These are phyloP conservation scores for Pogostemon cablin DNA, from an alignment of 257 asterid species.

Conservation along the genomic window DNA sequence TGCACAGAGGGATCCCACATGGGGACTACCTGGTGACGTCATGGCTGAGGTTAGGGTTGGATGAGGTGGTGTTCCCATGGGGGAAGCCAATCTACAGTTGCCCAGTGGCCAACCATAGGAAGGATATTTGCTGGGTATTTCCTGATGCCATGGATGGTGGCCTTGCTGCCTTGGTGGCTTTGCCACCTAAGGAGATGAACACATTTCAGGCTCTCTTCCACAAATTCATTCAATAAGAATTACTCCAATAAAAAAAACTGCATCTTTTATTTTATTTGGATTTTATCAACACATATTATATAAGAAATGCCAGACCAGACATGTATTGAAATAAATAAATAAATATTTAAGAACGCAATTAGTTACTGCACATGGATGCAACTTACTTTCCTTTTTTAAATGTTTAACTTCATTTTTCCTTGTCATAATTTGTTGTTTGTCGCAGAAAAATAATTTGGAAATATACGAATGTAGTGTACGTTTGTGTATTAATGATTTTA, in stretches of 20 bases:
- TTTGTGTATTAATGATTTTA: no score
- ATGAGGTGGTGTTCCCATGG: constrained; percentile 59
- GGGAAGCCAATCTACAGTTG: constrained; percentile 60
- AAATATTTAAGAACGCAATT: no score
- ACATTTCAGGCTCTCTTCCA: background rate
- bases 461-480: no score
- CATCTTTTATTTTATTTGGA: background rate
- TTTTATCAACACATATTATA: no score
- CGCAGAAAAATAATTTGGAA: no score
- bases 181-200: constrained; percentile 25
- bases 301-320: no score
- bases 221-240: background rate
- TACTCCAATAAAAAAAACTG: no score
- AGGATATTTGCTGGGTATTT: constrained; percentile 51
- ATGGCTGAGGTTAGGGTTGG: constrained; percentile 65
- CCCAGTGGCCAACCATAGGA: constrained; percentile 53
- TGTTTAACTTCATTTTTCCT: no score
- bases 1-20: constrained; percentile 59
- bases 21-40: constrained; percentile 66
- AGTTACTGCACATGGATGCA: no score
- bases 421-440: no score
- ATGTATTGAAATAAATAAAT: no score
- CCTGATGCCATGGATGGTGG: constrained; percentile 43
- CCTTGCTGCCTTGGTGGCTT: constrained; percentile 43
- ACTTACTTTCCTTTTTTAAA: no score